A percentile compares a stretch with the other conserved stretches of the same genome.
Conservation (phyloP, 108 stramenopile genomes). For the Skeletonema costatum region DNA sequence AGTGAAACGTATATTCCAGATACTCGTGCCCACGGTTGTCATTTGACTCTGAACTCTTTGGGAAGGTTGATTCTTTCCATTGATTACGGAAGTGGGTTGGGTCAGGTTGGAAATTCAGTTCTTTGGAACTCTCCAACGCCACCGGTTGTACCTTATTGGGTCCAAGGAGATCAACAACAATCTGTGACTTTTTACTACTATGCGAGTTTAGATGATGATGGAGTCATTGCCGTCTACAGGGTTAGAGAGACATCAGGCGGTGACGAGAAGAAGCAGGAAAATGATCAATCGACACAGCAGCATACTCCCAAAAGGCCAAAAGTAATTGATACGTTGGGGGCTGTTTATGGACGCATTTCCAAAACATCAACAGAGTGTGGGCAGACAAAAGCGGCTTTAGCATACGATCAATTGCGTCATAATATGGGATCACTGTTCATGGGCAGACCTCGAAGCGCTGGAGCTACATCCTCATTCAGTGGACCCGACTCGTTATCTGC, state of each 20-base stretch:
- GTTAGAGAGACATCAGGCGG: constrained; percentile 11
- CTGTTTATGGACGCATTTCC: constrained; percentile 37
- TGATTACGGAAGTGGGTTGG: constrained; percentile 52
- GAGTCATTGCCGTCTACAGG: constrained; percentile 71
- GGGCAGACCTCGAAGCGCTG: constrained; percentile 28
- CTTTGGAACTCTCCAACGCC: constrained; percentile 64
- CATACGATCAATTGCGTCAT: constrained; percentile 35
- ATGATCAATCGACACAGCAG: not conserved
- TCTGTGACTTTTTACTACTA: constrained; percentile 48
- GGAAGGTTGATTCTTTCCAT: constrained; percentile 38
- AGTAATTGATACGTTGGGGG: constrained; percentile 29
- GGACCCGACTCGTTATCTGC: not conserved
- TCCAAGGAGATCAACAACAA: constrained; percentile 36
- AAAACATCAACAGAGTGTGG: constrained; percentile 28
- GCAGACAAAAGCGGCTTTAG: constrained; percentile 38
- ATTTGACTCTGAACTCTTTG: constrained; percentile 44
- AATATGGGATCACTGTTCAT: constrained; percentile 21
- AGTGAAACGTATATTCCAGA: constrained; percentile 53
- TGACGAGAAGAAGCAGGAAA: not conserved
- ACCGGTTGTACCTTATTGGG: constrained; percentile 42
- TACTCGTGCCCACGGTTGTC: constrained; percentile 44
- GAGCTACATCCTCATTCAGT: not conserved
- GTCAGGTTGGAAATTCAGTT: constrained; percentile 53
- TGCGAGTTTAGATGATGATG: constrained; percentile 79
- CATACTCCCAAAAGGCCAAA: constrained; percentile 26